Percentiles rank a stretch among this genome's conserved stretches.
phyloP scores from a whole-genome alignment of 208 protist genomes.

The Naegleria gruberi region DNA sequence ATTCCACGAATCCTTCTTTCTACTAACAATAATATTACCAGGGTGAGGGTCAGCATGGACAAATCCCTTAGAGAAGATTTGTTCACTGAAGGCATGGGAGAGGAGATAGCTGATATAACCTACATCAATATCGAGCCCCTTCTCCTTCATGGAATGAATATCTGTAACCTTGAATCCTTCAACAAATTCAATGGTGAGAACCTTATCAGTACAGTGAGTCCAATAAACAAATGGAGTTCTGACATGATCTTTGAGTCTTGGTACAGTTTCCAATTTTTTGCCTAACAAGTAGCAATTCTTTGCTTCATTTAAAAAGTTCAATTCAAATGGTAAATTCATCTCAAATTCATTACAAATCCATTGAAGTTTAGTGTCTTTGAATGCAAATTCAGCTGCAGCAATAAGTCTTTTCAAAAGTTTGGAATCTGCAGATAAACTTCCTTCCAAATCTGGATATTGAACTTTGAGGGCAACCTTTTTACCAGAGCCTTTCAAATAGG shows the following conservation, averaged over 20 bases:
- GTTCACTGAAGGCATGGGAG: conserved; percentile 71
- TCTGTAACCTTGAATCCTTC: conserved; percentile 67
- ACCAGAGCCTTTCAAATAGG: conserved; percentile 40
- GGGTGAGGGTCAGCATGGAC: conserved; percentile 83
- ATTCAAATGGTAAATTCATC: conserved; percentile 47
- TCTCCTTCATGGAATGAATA: conserved; percentile 29
- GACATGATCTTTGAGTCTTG: conserved; percentile 58
- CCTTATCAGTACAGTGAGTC: conserved; percentile 52
- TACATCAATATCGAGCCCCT: background rate
- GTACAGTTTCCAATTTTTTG: conserved; percentile 51
- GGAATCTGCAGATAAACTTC: background rate
- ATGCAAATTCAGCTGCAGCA: background rate
- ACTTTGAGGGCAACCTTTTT: conserved; percentile 84
- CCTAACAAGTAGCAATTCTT: conserved; percentile 70
- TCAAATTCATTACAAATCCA: background rate
- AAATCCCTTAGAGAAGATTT: conserved; percentile 86
- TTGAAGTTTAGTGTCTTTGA: background rate
- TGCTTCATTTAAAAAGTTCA: conserved; percentile 84
- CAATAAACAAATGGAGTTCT: conserved; percentile 56
- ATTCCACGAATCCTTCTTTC: background rate
- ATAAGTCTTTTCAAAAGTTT: background rate
- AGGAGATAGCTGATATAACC: conserved; percentile 55
- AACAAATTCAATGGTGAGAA: conserved; percentile 59
- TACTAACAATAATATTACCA: conserved; percentile 76
- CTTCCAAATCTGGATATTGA: conserved; percentile 63